A percentile compares a stretch with the other conserved stretches of the same genome.
Conservation (phyloP, 306 rosid species). For the Sechiopsis laciniata region DNA sequence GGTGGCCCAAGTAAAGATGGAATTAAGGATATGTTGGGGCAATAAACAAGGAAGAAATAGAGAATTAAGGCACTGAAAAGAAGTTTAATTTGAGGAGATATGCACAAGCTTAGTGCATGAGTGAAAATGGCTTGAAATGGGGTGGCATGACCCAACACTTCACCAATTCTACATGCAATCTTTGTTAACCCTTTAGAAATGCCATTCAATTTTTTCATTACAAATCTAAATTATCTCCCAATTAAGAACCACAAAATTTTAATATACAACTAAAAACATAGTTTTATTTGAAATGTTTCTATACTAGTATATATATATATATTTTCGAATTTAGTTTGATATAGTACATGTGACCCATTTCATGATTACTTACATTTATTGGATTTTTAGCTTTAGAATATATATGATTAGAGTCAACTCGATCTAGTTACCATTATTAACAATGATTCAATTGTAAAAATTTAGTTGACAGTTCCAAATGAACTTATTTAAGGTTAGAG, state of each 20-base stretch:
- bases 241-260: neutral
- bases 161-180: slow-evolving; percentile 18
- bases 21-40: neutral
- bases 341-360: neutral
- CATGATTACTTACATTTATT: neutral
- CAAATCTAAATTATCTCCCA: neutral
- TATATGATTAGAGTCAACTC: neutral
- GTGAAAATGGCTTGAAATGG: slow-evolving; percentile 38
- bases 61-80: neutral
- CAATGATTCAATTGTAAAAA: too few species aligned
- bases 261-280: neutral
- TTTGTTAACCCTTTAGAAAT: neutral
- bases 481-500: too few species aligned
- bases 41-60: neutral
- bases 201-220: neutral
- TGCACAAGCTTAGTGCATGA: slow-evolving; percentile 38
- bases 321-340: too few species aligned
- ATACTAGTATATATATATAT: neutral
- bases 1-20: neutral
- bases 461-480: too few species aligned
- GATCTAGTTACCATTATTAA: neutral
- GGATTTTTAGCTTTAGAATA: neutral
- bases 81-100: slow-evolving; percentile 2
- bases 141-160: slow-evolving; percentile 19
- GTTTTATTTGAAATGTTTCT: neutral